Evolutionary conservation across 805 yeast genomes (phyloP), one percentile per base, ranked within the genome.

Genomic region (Ascoidea asiatica): DNA sequence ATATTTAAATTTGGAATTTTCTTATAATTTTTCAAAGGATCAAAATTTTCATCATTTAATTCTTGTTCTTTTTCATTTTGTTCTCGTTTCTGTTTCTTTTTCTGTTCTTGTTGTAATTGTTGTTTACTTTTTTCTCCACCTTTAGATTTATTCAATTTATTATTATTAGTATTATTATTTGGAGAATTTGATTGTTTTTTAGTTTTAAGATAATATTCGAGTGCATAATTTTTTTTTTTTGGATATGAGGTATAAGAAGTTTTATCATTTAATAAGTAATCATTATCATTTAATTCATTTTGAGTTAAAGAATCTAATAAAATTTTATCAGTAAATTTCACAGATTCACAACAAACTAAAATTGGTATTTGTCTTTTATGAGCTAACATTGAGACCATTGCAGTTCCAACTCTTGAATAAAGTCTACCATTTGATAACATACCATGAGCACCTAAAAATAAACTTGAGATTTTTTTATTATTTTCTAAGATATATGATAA

Each of bases 401-500:
- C 95, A 5, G 97, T 81, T 19, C 98, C 98, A 17, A 87, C 97
- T 49, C 98, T 75, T 1, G 97, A 84, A 58, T 85, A 88, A 46
- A 92, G 70, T 59, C 88, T 76, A 1, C 98, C 98, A 58, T 92
- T 92, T 6, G 97, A 87, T 46, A 92, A 71, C 85, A 92, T 88
- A 29, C 97, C 94, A 59, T 92, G 97, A 0, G 97, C 97, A 15
- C 98, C 98, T 35, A 92, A 67, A 60, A 92, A 82, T 5, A 92
- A 95, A 52, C 83, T 81, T 53, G 92, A 92, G 33, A 92, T 90
- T 41, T 57, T 56, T n/a, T n/a, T n/a, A 18, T 36, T 46, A 59
- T 85, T 88, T 53, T 81, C 83, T 54, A 92, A 71, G 7, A 87
- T 79, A 21, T 92, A 78, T 3, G 89, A 75, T 42, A 92, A 67